A percentile compares a stretch with the other conserved stretches of the same genome.
Evolutionary conservation across 352 stramenopile species (phyloP).

Genomic region (Aphanomyces invadans): DNA sequence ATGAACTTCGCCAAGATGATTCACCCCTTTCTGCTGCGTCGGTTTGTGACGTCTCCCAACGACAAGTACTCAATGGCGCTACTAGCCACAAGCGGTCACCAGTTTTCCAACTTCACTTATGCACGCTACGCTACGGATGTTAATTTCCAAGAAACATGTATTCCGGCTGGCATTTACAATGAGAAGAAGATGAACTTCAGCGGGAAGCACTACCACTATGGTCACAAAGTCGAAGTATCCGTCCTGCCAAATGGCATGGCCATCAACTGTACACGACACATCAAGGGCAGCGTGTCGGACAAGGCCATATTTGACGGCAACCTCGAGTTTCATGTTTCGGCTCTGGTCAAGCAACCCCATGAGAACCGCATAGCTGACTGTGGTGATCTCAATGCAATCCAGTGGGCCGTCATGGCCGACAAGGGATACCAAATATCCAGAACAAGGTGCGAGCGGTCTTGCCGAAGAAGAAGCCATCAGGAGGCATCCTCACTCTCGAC

Average conservation of each 20-base stretch:
- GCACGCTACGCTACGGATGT: neutral
- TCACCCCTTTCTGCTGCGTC: neutral
- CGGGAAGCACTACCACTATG: neutral
- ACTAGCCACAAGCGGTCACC: neutral
- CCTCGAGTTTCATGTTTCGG: neutral
- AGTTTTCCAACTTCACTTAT: neutral
- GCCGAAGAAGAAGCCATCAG: constrained; percentile 9
- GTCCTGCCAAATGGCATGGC: neutral
- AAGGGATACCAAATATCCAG: constrained; percentile 21
- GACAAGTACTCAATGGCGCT: neutral
- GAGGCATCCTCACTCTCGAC: neutral
- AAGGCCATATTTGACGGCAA: constrained; percentile 10
- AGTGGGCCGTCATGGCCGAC: constrained; percentile 21
- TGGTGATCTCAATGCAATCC: neutral
- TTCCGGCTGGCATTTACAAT: neutral
- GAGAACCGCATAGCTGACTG: neutral
- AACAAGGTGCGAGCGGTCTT: neutral
- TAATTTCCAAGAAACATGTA: neutral
- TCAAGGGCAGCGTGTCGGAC: neutral
- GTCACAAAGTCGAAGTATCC: constrained; percentile 11
- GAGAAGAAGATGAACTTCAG: constrained; percentile 6
- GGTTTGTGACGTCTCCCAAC: neutral
- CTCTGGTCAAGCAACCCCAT: neutral
- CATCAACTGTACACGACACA: neutral
- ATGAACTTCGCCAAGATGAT: neutral